Base-by-base conservation (phyloP, 345 rosid species). In the Moricandia arvensis region DNA sequence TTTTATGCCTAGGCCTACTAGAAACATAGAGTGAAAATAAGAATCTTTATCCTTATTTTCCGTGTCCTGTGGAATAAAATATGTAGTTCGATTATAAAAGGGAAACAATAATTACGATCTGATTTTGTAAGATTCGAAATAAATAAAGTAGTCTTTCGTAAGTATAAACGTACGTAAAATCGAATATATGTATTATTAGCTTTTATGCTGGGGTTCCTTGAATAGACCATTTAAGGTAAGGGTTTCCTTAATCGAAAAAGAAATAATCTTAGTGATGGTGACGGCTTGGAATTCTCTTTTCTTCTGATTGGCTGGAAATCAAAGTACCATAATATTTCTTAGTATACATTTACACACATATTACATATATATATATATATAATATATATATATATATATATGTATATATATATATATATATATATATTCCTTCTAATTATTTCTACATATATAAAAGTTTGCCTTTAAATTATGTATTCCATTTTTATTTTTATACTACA, bases 181-280 rank as follows among this genome's bases (percentile, higher is more conserved):
- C 49, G 35, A 69, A 69, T 54, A 69, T 54, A 30, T 76, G 74
- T 54, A 53, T 35, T 58, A 17, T 7, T 58, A 51, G 26, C 53
- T 45, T 61, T 76, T 63, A 12, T 34, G 35, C 49, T 63, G 54
- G n/a, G 73, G 33, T 53, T 68, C 81, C 60, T 79, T 51, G 34
- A 45, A 73, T 29, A 54, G 74, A 67, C 53, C 74, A 79, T 54
- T 68, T 79, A 26, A 18, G 78, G 82, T 43, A 60, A 54, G 33
- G 60, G 75, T 68, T 79, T 79, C 81, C 82, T 73, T 68, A 79
- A 73, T 13, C 0, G 70, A 67, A 68, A 79, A 73, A 79, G 68
- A 26, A 62, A 11, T 49, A 34, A 49, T 45, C 57, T 35, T 45
- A 64, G 67, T 71, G 74, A 73, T 79, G 60, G 65, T 68, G 75